Percentiles rank a stretch among this genome's conserved stretches.
phyloP scores from a whole-genome alignment of 768 basidiomycete species.

The Nevesoporus exiguus region DNA sequence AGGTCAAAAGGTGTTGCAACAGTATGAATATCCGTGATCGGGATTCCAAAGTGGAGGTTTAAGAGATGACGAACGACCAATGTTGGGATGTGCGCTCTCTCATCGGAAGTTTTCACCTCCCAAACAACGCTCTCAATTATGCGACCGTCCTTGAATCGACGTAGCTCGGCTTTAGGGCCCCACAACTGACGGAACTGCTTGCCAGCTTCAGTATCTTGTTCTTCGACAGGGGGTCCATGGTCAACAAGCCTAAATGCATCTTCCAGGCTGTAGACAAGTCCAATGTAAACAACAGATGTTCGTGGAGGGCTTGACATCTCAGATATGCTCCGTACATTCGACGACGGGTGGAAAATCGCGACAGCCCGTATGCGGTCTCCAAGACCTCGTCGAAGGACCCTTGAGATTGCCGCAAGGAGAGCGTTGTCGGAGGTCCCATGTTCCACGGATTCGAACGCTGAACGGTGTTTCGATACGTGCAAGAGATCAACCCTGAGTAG shows the following conservation, averaged over 20 bases:
- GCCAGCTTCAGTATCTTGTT: constrained; percentile 46
- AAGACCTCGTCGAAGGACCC: constrained; percentile 60
- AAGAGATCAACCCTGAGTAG: constrained; percentile 45
- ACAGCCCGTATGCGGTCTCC: constrained; percentile 67
- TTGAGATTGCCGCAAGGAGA: constrained; percentile 49
- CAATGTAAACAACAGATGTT: constrained; percentile 57
- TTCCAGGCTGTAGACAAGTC: constrained; percentile 68
- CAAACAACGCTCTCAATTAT: constrained; percentile 96
- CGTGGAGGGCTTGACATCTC: constrained; percentile 53
- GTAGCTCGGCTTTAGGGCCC: constrained; percentile 88
- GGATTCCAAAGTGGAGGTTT: constrained; percentile 69
- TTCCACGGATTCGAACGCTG: constrained; percentile 43
- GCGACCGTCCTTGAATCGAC: constrained; percentile 93
- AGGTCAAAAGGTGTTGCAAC: constrained; percentile 61
- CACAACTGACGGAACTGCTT: constrained; percentile 78
- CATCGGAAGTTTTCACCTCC: constrained; percentile 80
- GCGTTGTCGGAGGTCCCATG: constrained; percentile 57
- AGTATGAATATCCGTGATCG: constrained; percentile 45
- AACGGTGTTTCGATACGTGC: constrained; percentile 41
- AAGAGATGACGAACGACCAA: constrained; percentile 76
- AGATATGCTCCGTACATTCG: constrained; percentile 43
- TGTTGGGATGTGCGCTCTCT: constrained; percentile 72
- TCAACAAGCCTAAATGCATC: constrained; percentile 86
- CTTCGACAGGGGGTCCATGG: constrained; percentile 80
- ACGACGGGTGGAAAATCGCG: constrained; percentile 54